Conservation (phyloP, 805 yeast species). For the Cyberlindnera petersonii region DNA sequence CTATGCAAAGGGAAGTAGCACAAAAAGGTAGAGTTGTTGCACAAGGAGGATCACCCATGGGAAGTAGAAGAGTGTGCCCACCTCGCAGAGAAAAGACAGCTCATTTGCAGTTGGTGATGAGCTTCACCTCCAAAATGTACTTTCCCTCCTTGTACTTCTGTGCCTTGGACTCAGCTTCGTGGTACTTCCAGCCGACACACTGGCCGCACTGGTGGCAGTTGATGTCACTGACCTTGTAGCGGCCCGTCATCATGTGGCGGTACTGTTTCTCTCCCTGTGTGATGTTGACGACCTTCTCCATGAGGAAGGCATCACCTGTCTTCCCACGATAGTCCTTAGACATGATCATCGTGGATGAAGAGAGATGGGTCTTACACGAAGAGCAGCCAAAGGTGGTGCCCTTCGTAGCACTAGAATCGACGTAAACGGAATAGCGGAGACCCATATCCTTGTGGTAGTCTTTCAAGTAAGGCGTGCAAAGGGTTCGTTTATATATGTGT, state of each 20-base stretch:
- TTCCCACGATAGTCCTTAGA: constrained; percentile 52
- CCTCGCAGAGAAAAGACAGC: too few species aligned
- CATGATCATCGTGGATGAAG: constrained; percentile 32
- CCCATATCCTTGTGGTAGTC: constrained; percentile 35
- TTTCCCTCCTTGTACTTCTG: constrained; percentile 61
- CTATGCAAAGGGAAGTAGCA: too few species aligned
- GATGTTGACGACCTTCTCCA: constrained; percentile 48
- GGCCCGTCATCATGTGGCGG: constrained; percentile 57
- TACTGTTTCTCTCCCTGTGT: constrained; percentile 27
- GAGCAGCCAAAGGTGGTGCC: constrained; percentile 35
- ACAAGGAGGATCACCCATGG: too few species aligned
- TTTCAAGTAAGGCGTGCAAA: not conserved
- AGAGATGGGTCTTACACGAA: constrained; percentile 39
- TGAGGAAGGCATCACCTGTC: constrained; percentile 56
- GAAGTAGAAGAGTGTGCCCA: too few species aligned
- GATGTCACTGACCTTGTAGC: constrained; percentile 53
- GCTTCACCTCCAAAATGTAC: constrained; percentile 42
- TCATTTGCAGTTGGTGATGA: constrained; percentile 29
- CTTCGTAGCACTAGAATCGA: constrained; percentile 32
- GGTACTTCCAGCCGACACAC: constrained; percentile 61
- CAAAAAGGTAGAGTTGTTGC: too few species aligned
- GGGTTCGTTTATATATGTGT: not conserved
- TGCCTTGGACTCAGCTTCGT: constrained; percentile 39
- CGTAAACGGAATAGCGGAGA: constrained; percentile 40
- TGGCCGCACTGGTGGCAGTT: constrained; percentile 51